These are phyloP conservation scores for Alternaria consortialis DNA, from an alignment of 2,329 filamentous ascomycete species.

Conservation along the genomic window DNA sequence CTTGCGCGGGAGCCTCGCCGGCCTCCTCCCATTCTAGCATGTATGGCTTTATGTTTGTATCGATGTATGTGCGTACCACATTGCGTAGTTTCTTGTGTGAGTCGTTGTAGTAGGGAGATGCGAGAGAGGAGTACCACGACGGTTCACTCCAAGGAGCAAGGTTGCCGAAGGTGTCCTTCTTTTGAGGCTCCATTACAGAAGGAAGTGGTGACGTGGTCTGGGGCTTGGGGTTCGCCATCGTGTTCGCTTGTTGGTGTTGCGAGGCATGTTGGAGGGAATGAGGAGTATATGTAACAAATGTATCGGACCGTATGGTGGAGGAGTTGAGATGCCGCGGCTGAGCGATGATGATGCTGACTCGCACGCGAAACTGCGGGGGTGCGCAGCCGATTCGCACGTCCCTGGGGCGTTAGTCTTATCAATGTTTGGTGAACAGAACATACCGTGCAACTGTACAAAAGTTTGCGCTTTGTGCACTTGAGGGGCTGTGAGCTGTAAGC, in stretches of 20 bases:
- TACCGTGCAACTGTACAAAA: background rate
- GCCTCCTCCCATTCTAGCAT: constrained; percentile 70
- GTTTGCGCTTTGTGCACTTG: background rate
- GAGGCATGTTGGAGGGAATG: background rate
- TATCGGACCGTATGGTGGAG: background rate
- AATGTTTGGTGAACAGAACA: too few species aligned
- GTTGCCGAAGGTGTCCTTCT: constrained; percentile 46
- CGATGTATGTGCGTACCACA: constrained; percentile 66
- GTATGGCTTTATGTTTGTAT: constrained; percentile 65
- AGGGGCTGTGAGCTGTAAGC: too few species aligned
- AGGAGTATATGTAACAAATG: background rate
- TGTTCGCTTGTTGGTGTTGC: background rate
- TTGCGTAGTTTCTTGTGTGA: constrained; percentile 68
- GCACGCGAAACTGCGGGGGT: constrained; percentile 10
- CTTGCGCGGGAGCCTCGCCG: constrained; percentile 60
- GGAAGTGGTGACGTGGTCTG: constrained; percentile 20
- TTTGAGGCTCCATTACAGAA: constrained; percentile 29
- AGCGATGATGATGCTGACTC: constrained; percentile 5
- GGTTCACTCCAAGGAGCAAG: constrained; percentile 58
- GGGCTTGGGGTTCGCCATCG: constrained; percentile 23
- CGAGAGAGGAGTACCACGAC: constrained; percentile 58
- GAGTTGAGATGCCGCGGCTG: constrained; percentile 27
- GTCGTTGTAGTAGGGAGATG: constrained; percentile 70
- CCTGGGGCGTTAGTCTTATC: background rate
- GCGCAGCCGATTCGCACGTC: constrained; percentile 7